Base-by-base conservation (phyloP, 768 basidiomycete genomes). In the Suillus clintonianus region DNA sequence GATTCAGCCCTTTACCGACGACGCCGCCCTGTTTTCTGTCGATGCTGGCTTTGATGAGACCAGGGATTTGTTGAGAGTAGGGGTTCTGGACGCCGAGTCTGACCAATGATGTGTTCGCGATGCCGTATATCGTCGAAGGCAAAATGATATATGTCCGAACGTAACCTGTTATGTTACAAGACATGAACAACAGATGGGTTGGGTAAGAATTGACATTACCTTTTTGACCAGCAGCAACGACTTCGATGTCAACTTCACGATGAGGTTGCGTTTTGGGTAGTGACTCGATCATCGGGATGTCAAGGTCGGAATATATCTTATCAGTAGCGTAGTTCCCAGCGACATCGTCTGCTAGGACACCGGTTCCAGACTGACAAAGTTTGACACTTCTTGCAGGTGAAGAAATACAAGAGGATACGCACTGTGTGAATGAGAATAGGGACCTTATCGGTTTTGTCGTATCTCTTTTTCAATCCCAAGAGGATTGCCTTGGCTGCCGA, bases 341-440 rank as follows among this genome's bases (percentile, higher is more conserved):
- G 6, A 82, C 85, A 43, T 71, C 41, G 17, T 77, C 74, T 53
- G 51, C 17, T 15, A 73, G 64, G 7, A 68, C 61, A 39, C 62
- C 82, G 48, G 80, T 82, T 11, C 85, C 83, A 62, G 85, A 85
- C 82, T 85, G 59, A 15, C 8, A 13, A 24, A 63, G 32, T 41
- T 75, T 65, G 62, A 65, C 37, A 24, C 17, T 24, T 32, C 48
- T 30, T n/a, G 57, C 62, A 55, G 9, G 51, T 22, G 27, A 24
- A 8, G 3, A 7, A 17, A 32, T 41, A 17, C 5, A 43, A 17
- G 7, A 55, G 17, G 24, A 53, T n/a, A 69, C 85, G 61, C 64
- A 88, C 87, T 0, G 87, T 88, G 70, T 90, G 85, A 47, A 90
- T 88, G 47, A 85, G 78, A 56, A 80, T 77, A 14, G 86, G 80